Base-by-base conservation (phyloP, 306 rosid species). In the Carpinus viminea region DNA sequence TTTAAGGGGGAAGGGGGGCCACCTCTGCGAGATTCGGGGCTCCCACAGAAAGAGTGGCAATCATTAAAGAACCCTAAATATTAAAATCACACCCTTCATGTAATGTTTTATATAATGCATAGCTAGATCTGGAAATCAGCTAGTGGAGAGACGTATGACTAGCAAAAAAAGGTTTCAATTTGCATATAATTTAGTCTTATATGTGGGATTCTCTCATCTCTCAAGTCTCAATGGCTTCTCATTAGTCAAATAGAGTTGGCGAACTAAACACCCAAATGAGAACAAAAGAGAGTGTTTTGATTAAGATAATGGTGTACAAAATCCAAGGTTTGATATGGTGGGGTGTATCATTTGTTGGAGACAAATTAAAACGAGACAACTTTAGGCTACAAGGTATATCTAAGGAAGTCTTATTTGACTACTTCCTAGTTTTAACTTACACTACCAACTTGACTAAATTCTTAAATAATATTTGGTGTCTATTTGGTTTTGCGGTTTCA, bases 161-260 rank as follows among this genome's bases (percentile, higher is more conserved):
- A 36, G 78, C n/a, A n/a, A 61, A 31, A 11, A 17, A 28, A 28
- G 2, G 24, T 15, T 21, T 57, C 77, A 65, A 61, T 61, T 70
- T 61, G 43, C 69, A 51, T 60, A 78, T 78, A 50, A 53, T 71
- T 57, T 26, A 52, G 53, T 52, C 62, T 52, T 5, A 16, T n/a
- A n/a, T n/a, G n/a, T 45, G 76, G 57, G 76, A 81, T 75, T 70
- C 72, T 72, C 51, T 50, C 73, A 65, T 34, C 73, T n/a, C n/a
- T n/a, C n/a, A n/a, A n/a, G n/a, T 52, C 69, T 51, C 69, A 36
- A 20, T 76, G 26, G 26, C 69, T 41, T 34, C 26, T 64, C 78
- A 82, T 79, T 66, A 75, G 97, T 88, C 89, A 90, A 90, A 89
- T 31, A 87, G 81, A 75, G 89, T 57, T 80, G 85, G 92, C 83